Evolutionary conservation across 441 rosid genomes (phyloP).

Genomic region (Pelargonium myrrhifolium): DNA sequence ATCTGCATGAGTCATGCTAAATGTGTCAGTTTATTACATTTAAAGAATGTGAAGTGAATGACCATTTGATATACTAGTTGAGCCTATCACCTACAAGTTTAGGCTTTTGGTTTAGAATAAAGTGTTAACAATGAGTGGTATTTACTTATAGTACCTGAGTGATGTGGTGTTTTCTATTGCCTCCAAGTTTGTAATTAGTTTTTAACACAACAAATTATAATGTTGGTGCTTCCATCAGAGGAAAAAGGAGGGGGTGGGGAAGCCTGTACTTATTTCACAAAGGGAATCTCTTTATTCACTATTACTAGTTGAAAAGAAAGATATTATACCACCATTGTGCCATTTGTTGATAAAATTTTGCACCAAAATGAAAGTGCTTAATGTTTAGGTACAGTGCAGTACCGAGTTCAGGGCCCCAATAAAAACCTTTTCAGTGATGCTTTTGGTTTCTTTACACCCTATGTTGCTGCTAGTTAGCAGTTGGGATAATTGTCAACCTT

Average conservation of each 20-base stretch:
- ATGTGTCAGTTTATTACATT: too few relatives aligned
- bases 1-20: neutral
- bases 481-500: neutral
- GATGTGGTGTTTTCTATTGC: neutral
- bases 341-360: neutral
- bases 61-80: too few relatives aligned
- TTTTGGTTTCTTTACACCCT: neutral
- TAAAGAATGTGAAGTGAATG: too few relatives aligned
- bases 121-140: too few relatives aligned
- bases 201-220: neutral
- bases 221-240: neutral
- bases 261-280: too few relatives aligned
- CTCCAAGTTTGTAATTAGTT: neutral
- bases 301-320: too few relatives aligned
- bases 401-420: neutral
- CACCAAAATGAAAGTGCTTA: neutral
- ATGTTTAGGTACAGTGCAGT: constrained; percentile 2
- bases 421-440: neutral
- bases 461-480: neutral
- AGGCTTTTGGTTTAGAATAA: too few relatives aligned
- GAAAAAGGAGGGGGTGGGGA: too few relatives aligned
- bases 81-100: too few relatives aligned
- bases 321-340: too few relatives aligned
- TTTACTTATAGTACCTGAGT: neutral
- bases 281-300: too few relatives aligned